Evolutionary conservation across 306 rosid species (phyloP), one percentile per base, ranked within the genome.

Genomic region (Dryas octopetala): DNA sequence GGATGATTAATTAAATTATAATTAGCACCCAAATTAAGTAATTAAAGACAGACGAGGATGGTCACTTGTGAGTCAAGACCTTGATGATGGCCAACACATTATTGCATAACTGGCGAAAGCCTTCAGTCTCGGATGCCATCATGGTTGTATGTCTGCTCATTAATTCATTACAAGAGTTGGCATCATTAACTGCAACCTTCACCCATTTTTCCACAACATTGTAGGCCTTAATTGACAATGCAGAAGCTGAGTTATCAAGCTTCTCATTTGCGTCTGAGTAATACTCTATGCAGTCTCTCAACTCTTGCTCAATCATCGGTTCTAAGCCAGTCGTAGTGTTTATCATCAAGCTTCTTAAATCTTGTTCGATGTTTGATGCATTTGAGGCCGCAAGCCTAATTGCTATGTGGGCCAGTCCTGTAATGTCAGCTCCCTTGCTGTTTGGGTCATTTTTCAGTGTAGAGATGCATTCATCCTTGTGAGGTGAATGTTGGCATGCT

Each of bases 201-300:
- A 86, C 82, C 84, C 88, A 78, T 4, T 50, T 17, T 5, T 76
- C 43, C 5, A 83, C 76, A 4, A 81, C 86, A 0, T 68, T 40
- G 23, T n/a, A 58, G 1, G 75, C 66, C 16, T 66, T 74, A 0
- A 5, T 38, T n/a, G 74, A 16, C 23, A 83, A 9, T 0, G 84
- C 84, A 0, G 78, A 74, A 0, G 60, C 16, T 4, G 87, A 45
- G 78, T 81, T 77, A 17, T 86, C 87, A 0, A 86, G 84, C 64
- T 78, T 87, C 58, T 81, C 80, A 0, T 83, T 75, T 1, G 90
- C 87, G 17, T 83, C 87, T 19, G 85, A 12, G 53, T 81, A 86
- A 71, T 63, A 53, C 1, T 83, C 86, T 10, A 59, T 40, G 71
- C 90, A 86, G 19, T 86, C 87, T 4, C 49, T 49, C 15, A 73